Conservation (phyloP, 352 stramenopile genomes). For the Phytophthora europaea region DNA sequence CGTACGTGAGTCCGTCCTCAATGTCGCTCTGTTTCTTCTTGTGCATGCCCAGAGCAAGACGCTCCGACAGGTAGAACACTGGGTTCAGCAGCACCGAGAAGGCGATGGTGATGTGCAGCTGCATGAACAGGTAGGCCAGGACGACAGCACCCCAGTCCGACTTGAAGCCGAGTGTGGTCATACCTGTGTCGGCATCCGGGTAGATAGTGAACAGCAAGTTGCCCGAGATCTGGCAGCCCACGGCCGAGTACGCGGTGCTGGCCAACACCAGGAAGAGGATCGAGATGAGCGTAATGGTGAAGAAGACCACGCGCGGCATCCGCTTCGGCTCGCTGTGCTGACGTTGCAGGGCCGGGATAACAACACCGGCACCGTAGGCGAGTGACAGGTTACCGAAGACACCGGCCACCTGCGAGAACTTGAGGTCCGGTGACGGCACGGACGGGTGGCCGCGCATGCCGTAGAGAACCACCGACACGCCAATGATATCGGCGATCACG, state of each 20-base stretch:
- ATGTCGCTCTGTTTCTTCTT: slow-evolving; percentile 47
- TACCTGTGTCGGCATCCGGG: slow-evolving; percentile 20
- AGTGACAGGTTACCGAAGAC: slow-evolving; percentile 35
- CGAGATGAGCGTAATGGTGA: slow-evolving; percentile 50
- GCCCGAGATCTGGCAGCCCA: slow-evolving; percentile 50
- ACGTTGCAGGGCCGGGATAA: slow-evolving; percentile 27
- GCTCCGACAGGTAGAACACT: slow-evolving; percentile 58
- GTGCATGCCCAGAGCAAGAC: slow-evolving; percentile 53
- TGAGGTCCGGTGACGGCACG: slow-evolving; percentile 24
- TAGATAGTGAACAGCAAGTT: slow-evolving; percentile 45
- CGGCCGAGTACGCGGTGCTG: slow-evolving; percentile 40
- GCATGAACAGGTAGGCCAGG: slow-evolving; percentile 62
- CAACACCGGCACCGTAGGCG: slow-evolving; percentile 28
- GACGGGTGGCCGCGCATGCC: slow-evolving; percentile 35
- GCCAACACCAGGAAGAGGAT: slow-evolving; percentile 47
- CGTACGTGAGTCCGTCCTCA: slow-evolving; percentile 42
- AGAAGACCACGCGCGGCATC: slow-evolving; percentile 51
- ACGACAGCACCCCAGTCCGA: slow-evolving; percentile 41
- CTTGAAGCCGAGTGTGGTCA: slow-evolving; percentile 47
- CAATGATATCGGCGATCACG: slow-evolving; percentile 32
- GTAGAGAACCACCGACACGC: slow-evolving; percentile 28
- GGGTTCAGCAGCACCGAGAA: slow-evolving; percentile 72
- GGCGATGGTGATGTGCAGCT: slow-evolving; percentile 51
- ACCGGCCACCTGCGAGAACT: slow-evolving; percentile 24
- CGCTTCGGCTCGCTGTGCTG: slow-evolving; percentile 34